phyloP scores from a whole-genome alignment of 2,329 filamentous ascomycete species.

The Aureobasidium pullulans region DNA sequence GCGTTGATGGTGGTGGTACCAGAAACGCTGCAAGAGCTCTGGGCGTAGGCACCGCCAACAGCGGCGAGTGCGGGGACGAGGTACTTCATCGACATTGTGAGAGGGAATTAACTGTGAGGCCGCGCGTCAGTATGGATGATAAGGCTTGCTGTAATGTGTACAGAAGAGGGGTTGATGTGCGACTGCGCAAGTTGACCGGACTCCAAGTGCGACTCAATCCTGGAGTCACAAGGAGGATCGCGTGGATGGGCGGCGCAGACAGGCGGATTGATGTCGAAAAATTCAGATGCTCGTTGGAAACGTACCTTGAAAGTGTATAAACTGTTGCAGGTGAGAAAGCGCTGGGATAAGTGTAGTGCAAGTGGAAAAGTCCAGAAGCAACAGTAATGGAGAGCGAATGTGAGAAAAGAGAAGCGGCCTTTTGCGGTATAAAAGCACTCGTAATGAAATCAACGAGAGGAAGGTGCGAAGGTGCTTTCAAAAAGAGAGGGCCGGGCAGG shows the following conservation, averaged over 20 bases:
- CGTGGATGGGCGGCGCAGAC: not conserved
- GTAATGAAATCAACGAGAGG: conserved; percentile 3
- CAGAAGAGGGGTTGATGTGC: not conserved
- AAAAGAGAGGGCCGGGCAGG: conserved; percentile 8
- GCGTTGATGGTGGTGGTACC: conserved; percentile 52
- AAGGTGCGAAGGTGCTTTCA: conserved; percentile 12
- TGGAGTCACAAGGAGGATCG: not conserved
- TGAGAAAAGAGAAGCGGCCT: conserved; percentile 13
- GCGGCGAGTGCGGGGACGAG: conserved; percentile 50
- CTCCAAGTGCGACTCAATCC: not conserved
- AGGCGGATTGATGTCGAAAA: not conserved
- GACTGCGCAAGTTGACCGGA: not conserved
- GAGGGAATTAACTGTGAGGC: conserved; percentile 8
- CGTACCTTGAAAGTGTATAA: conserved; percentile 14
- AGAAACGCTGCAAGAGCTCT: conserved; percentile 31
- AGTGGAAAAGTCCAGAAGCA: conserved; percentile 11
- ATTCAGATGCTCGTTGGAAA: not conserved
- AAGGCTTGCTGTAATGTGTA: not conserved
- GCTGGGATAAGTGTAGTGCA: conserved; percentile 13
- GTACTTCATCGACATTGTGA: conserved; percentile 48
- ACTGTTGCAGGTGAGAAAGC: conserved; percentile 12
- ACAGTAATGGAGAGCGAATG: conserved; percentile 12
- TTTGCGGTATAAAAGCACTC: conserved; percentile 2
- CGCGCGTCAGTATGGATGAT: not conserved
- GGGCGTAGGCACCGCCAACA: conserved; percentile 39